Conservation (phyloP, 306 rosid species). For the Malus sylvestris region DNA sequence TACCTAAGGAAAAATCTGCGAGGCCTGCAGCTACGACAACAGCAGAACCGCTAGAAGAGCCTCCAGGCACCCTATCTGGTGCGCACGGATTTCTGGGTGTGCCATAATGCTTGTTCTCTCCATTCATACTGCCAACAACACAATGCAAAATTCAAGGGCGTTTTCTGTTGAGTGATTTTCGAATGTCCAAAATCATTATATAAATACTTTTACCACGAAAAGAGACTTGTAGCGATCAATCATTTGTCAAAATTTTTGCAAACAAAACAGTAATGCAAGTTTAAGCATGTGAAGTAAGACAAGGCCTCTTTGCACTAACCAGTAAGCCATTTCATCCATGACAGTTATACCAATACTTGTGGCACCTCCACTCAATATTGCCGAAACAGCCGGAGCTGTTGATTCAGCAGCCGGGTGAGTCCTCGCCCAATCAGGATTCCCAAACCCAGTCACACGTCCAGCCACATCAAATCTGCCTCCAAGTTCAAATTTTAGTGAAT, state of each 20-base stretch:
- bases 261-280: not conserved
- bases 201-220: not conserved
- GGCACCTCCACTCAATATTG: conserved; percentile 68
- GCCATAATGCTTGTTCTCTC: conserved; percentile 51
- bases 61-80: conserved; percentile 50
- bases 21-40: conserved; percentile 74
- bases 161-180: not conserved
- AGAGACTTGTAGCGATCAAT: not conserved
- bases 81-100: conserved; percentile 45
- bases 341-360: conserved; percentile 75
- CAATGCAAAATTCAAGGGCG: not conserved
- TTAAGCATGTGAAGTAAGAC: not conserved
- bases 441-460: conserved; percentile 73
- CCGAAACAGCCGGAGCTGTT: conserved; percentile 62
- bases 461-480: conserved; percentile 70
- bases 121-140: conserved; percentile 35
- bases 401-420: conserved; percentile 72
- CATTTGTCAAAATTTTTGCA: not conserved
- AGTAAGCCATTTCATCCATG: conserved; percentile 96
- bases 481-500: not conserved
- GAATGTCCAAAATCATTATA: not conserved
- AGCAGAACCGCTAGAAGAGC: conserved; percentile 59
- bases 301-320: conserved; percentile 29
- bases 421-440: conserved; percentile 89
- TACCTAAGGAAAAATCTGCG: conserved; percentile 86